Percentiles rank a stretch among this genome's conserved stretches.
These are phyloP conservation scores for Mollisiaceae sp. DNA, from an alignment of 2,329 filamentous ascomycete species.

Conservation along the genomic window DNA sequence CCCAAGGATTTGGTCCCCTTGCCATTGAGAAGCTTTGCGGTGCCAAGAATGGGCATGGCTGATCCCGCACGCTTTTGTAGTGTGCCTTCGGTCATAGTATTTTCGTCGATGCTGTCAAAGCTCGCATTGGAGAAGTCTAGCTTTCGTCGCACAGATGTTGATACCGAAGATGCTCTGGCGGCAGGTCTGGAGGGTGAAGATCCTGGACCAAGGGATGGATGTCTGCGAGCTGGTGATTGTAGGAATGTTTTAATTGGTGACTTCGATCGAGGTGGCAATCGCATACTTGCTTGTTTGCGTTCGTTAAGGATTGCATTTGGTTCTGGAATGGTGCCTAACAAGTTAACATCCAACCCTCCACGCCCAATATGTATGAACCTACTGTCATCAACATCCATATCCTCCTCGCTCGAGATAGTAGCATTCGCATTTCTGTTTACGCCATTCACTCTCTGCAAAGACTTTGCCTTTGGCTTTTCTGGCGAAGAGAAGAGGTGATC, in stretches of 20 bases:
- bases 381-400: constrained; percentile 70
- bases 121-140: constrained; percentile 41
- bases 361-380: constrained; percentile 29
- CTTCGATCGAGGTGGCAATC: constrained; percentile 41
- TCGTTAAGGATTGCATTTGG: constrained; percentile 50
- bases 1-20: constrained; percentile 24
- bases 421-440: constrained; percentile 41
- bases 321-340: constrained; percentile 55
- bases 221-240: constrained; percentile 42
- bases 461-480: constrained; percentile 53
- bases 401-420: constrained; percentile 57
- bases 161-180: constrained; percentile 32
- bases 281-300: constrained; percentile 39
- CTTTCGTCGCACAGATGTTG: constrained; percentile 38
- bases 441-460: constrained; percentile 11
- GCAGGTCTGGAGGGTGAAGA: constrained; percentile 40
- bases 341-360: constrained; percentile 20
- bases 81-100: constrained; percentile 13
- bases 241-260: constrained; percentile 44
- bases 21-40: constrained; percentile 32
- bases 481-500: constrained; percentile 91
- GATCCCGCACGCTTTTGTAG: constrained; percentile 32
- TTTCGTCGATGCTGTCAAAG: constrained; percentile 25
- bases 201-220: constrained; percentile 40
- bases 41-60: constrained; percentile 22